phyloP scores from a whole-genome alignment of 805 yeast species.

The Yamadazyma sp. region DNA sequence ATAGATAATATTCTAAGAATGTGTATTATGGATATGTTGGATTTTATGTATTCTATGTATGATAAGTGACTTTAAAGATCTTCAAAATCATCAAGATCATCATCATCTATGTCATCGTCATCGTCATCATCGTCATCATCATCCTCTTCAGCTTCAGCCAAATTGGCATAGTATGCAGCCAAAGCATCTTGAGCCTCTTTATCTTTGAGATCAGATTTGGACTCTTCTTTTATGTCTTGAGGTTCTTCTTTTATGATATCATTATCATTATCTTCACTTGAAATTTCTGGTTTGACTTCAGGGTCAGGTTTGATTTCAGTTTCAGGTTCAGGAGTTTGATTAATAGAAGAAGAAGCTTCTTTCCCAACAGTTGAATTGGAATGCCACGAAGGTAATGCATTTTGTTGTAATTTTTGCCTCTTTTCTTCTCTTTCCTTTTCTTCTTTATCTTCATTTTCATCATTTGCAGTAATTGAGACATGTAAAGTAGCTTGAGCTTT shows the following conservation, averaged over 20 bases:
- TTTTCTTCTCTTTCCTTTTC: slow-evolving; percentile 62
- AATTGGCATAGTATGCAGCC: slow-evolving; percentile 66
- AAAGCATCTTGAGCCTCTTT: slow-evolving; percentile 69
- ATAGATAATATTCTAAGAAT: no score
- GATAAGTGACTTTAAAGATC: no score
- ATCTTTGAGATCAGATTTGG: slow-evolving; percentile 46
- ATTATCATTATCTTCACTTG: no score
- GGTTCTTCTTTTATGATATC: slow-evolving; percentile 1
- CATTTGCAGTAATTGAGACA: slow-evolving; percentile 86
- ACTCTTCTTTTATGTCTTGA: background rate
- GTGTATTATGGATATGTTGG: no score
- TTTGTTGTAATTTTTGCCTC: slow-evolving; percentile 75
- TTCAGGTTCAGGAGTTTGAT: slow-evolving; percentile 10
- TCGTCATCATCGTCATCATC: slow-evolving; percentile 56
- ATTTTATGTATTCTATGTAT: no score
- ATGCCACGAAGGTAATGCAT: slow-evolving; percentile 97
- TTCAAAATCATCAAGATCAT: slow-evolving; percentile 30
- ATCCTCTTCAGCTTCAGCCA: slow-evolving; percentile 65
- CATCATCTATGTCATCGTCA: slow-evolving; percentile 30
- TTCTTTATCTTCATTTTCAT: slow-evolving; percentile 69
- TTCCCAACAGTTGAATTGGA: slow-evolving; percentile 85
- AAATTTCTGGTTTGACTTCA: slow-evolving; percentile 12
- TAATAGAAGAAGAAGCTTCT: slow-evolving; percentile 39
- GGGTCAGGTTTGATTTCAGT: slow-evolving; percentile 8
- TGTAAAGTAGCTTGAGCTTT: slow-evolving; percentile 82